These are phyloP conservation scores for Ascochyta lentis DNA, from an alignment of 2,329 filamentous ascomycete species.

Conservation along the genomic window DNA sequence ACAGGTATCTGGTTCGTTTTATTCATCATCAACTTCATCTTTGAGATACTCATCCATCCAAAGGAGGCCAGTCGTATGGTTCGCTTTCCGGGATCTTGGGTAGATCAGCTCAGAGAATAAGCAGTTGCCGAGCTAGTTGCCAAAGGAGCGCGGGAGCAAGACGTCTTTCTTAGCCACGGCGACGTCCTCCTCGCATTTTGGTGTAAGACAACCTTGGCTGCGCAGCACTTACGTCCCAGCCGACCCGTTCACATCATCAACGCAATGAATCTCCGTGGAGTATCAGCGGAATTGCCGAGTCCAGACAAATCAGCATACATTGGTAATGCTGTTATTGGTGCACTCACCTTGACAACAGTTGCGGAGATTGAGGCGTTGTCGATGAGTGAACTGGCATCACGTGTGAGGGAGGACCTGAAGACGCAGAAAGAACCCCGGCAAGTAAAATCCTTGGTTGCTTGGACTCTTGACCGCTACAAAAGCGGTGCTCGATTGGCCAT, in stretches of 20 bases:
- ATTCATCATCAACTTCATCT: slow-evolving; percentile 24
- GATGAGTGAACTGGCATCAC: slow-evolving; percentile 30
- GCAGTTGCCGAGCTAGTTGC: slow-evolving; percentile 18
- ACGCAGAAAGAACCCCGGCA: slow-evolving; percentile 8
- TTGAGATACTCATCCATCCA: slow-evolving; percentile 22
- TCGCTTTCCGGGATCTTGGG: slow-evolving; percentile 22
- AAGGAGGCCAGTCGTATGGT: slow-evolving; percentile 15
- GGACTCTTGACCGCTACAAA: neutral
- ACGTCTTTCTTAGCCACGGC: slow-evolving; percentile 31
- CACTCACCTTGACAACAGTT: slow-evolving; percentile 18
- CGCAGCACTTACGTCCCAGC: neutral
- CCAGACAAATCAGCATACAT: slow-evolving; percentile 24
- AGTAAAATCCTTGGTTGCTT: too few relatives aligned
- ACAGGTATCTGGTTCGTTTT: slow-evolving; percentile 17
- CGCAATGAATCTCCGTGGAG: slow-evolving; percentile 32
- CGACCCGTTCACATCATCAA: slow-evolving; percentile 33
- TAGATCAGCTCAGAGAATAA: neutral
- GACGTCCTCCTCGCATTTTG: slow-evolving; percentile 27
- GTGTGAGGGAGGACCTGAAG: slow-evolving; percentile 29
- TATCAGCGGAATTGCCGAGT: slow-evolving; percentile 18
- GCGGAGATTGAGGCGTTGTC: slow-evolving; percentile 23
- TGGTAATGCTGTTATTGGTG: slow-evolving; percentile 16
- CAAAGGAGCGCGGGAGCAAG: slow-evolving; percentile 3
- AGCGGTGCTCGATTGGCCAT: neutral
- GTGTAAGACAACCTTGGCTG: slow-evolving; percentile 14